Percentiles rank a stretch among this genome's conserved stretches.
These are phyloP conservation scores for Calocera cornea DNA, from an alignment of 768 basidiomycete genomes.

Conservation along the genomic window DNA sequence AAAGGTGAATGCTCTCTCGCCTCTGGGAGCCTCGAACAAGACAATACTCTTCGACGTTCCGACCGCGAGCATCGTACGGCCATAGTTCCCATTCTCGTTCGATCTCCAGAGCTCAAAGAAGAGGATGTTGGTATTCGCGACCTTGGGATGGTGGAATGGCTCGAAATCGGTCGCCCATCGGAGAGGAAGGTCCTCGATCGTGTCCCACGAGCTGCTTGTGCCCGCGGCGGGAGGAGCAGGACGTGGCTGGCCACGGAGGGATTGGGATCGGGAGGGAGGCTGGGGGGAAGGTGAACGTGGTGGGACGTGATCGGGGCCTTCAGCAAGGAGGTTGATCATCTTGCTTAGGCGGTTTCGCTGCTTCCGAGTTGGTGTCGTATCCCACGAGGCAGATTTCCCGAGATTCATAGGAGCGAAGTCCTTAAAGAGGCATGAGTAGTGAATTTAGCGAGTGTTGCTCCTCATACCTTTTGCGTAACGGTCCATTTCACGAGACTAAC, in stretches of 20 bases:
- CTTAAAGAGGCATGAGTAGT: neutral
- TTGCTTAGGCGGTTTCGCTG: slow-evolving; percentile 1
- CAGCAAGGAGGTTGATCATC: neutral
- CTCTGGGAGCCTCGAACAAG: slow-evolving; percentile 68
- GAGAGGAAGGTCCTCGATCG: slow-evolving; percentile 57
- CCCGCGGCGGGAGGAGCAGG: slow-evolving; percentile 23
- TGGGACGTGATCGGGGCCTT: neutral
- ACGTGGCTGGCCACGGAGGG: neutral
- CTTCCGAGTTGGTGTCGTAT: neutral
- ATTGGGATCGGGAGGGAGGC: neutral
- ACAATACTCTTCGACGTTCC: slow-evolving; percentile 61
- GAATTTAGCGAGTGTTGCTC: neutral
- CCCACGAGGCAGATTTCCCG: neutral
- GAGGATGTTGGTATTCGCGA: slow-evolving; percentile 42
- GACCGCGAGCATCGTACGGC: slow-evolving; percentile 48
- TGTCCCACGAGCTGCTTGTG: slow-evolving; percentile 43
- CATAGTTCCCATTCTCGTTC: slow-evolving; percentile 38
- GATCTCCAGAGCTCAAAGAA: slow-evolving; percentile 53
- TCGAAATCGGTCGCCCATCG: slow-evolving; percentile 79
- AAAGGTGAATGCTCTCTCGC: slow-evolving; percentile 70
- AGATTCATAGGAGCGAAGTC: neutral
- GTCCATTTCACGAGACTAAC: slow-evolving; percentile 64
- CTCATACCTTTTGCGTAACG: slow-evolving; percentile 48
- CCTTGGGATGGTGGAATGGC: slow-evolving; percentile 38
- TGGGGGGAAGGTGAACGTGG: neutral